Percentiles rank a stretch among this genome's conserved stretches.
Conservation (phyloP, 2,329 filamentous ascomycete genomes). For the Ophiognomonia clavigignenti-juglandacearum region DNA sequence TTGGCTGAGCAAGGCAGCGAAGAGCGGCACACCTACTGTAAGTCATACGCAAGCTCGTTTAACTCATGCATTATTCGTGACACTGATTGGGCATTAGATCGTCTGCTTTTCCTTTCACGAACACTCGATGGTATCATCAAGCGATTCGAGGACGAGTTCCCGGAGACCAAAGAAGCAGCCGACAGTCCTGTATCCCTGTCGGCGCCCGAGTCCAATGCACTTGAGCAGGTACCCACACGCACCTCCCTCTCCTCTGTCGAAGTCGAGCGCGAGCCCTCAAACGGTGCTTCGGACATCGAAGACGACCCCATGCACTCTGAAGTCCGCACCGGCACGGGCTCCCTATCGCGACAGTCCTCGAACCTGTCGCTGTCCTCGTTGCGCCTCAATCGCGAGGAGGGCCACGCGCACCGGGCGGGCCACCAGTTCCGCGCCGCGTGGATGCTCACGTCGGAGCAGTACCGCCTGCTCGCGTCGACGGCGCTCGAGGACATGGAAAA, state of each 20-base stretch:
- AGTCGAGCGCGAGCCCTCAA: slow-evolving; percentile 30
- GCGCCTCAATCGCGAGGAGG: slow-evolving; percentile 53
- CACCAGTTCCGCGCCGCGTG: slow-evolving; percentile 53
- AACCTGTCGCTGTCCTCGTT: slow-evolving; percentile 45
- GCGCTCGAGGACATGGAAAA: slow-evolving; percentile 44
- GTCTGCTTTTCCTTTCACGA: slow-evolving; percentile 79
- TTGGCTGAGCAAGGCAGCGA: slow-evolving; percentile 49
- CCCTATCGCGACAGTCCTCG: slow-evolving; percentile 48
- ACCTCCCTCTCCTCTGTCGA: slow-evolving; percentile 28
- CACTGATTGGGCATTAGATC: slow-evolving; percentile 44
- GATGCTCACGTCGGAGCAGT: slow-evolving; percentile 43
- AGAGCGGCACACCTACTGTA: slow-evolving; percentile 69
- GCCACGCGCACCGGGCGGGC: slow-evolving; percentile 48
- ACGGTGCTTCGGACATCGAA: slow-evolving; percentile 41
- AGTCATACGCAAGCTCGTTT: slow-evolving; percentile 29
- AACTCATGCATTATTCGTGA: not conserved
- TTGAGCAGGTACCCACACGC: slow-evolving; percentile 20
- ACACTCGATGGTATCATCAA: slow-evolving; percentile 89
- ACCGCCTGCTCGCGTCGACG: slow-evolving; percentile 37
- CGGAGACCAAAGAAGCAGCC: slow-evolving; percentile 64
- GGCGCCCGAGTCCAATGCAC: slow-evolving; percentile 18
- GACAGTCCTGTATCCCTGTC: slow-evolving; percentile 26
- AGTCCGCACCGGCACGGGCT: slow-evolving; percentile 18
- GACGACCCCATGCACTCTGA: slow-evolving; percentile 41
- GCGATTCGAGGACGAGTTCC: slow-evolving; percentile 94